Percentiles rank a stretch among this genome's conserved stretches.
Evolutionary conservation across 345 rosid species (phyloP).

Genomic region (Camelina laxa): DNA sequence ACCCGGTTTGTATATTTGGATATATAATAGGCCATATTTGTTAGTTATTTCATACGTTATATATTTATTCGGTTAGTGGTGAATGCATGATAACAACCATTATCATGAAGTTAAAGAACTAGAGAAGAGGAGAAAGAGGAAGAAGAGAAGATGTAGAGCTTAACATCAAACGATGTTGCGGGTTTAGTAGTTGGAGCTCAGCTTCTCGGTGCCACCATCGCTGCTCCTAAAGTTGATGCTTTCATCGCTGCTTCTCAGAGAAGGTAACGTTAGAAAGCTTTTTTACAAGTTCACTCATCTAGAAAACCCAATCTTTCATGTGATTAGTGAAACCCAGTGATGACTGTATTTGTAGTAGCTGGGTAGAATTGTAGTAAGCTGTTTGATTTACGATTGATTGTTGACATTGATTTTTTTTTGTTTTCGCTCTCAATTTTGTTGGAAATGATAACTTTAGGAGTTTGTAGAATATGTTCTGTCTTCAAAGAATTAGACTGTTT

Average conservation of each 20-base stretch:
- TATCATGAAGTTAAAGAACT: neutral
- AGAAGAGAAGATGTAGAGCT: conserved; percentile 52
- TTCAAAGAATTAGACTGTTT: neutral
- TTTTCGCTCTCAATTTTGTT: too few species aligned
- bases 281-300: conserved; percentile 1
- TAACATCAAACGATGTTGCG: conserved; percentile 74
- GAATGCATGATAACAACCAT: neutral
- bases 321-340: conserved; percentile 13
- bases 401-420: too few species aligned
- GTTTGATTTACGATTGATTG: neutral
- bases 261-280: conserved; percentile 50
- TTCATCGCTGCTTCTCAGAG: conserved; percentile 77
- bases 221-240: conserved; percentile 74
- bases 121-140: neutral
- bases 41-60: neutral
- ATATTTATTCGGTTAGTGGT: accelerated
- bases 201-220: conserved; percentile 63
- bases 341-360: conserved; percentile 4
- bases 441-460: too few species aligned
- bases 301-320: neutral
- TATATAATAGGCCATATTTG: conserved; percentile 51
- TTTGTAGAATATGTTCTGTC: neutral
- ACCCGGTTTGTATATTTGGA: too few species aligned
- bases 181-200: conserved; percentile 74
- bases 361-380: neutral